phyloP scores from a whole-genome alignment of 2,329 filamentous ascomycete species.

The Metarhizium sp. region DNA sequence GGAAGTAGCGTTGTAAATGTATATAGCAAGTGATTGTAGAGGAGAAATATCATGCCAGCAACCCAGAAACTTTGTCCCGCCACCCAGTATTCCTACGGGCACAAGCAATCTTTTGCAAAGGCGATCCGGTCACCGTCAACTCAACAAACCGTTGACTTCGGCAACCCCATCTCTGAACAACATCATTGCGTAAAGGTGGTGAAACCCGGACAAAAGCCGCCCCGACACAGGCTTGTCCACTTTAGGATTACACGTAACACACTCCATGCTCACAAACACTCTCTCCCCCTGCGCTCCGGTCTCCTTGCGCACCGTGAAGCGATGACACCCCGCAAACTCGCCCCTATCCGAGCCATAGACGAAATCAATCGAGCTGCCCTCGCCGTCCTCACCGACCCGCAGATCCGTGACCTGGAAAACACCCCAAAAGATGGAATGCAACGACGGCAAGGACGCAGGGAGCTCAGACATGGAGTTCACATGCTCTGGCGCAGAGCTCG shows the following conservation, averaged over 20 bases:
- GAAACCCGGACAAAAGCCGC: too few species aligned
- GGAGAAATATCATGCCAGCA: background rate
- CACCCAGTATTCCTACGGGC: too few species aligned
- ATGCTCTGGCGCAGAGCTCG: background rate
- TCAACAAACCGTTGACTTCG: too few species aligned
- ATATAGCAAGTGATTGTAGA: background rate
- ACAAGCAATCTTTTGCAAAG: too few species aligned
- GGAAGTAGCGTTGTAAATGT: slow-evolving; percentile 1
- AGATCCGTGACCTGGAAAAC: background rate
- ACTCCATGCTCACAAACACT: background rate
- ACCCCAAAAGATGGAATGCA: background rate
- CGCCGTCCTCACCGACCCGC: background rate
- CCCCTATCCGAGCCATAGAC: slow-evolving; percentile 17
- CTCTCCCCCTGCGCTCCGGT: too few species aligned
- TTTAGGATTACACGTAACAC: too few species aligned
- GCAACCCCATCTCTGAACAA: too few species aligned
- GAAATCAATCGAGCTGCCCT: slow-evolving; percentile 18
- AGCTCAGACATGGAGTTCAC: background rate
- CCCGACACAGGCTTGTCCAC: too few species aligned
- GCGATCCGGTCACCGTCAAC: too few species aligned
- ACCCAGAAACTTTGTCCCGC: too few species aligned
- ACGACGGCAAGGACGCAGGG: background rate
- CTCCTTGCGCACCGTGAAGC: slow-evolving; percentile 5
- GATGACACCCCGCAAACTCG: slow-evolving; percentile 18
- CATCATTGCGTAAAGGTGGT: too few species aligned